Percentiles rank a stretch among this genome's conserved stretches.
phyloP scores from a whole-genome alignment of 2,329 filamentous ascomycete species.

The Alternaria brassicae region DNA sequence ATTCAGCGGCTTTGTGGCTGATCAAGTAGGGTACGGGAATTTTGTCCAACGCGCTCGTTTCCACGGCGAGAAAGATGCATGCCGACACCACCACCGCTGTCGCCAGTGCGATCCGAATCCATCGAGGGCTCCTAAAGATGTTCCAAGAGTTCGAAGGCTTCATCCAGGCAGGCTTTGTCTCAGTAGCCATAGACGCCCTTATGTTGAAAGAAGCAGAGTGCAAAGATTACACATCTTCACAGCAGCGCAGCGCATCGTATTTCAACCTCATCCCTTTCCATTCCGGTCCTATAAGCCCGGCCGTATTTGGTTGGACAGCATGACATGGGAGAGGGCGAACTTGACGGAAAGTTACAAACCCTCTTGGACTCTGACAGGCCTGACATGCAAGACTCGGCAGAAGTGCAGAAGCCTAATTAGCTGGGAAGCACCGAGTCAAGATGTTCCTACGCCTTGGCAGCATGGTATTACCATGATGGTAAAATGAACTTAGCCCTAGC shows the following conservation, averaged over 20 bases:
- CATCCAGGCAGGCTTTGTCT: conserved; percentile 1
- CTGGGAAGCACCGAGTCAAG: neutral
- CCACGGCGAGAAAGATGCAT: neutral
- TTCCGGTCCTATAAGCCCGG: neutral
- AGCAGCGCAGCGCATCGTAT: neutral
- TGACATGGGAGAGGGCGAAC: neutral
- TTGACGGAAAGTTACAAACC: neutral
- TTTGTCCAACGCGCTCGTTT: neutral
- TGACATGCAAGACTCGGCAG: neutral
- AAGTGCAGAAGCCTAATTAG: neutral
- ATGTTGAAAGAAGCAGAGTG: neutral
- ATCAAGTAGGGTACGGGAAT: neutral
- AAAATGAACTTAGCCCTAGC: neutral
- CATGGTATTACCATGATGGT: no score
- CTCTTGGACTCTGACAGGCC: neutral
- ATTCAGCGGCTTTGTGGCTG: neutral
- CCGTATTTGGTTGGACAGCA: neutral
- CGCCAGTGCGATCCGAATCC: neutral
- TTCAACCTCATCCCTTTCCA: conserved; percentile 4
- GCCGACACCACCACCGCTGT: neutral
- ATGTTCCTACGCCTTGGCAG: neutral
- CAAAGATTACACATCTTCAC: neutral
- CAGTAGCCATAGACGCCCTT: neutral
- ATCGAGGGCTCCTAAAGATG: neutral
- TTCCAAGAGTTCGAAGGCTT: neutral